Percentiles rank a stretch among this genome's conserved stretches.
phyloP scores from a whole-genome alignment of 129 eudicot genomes.

The Flaveria bidentis region DNA sequence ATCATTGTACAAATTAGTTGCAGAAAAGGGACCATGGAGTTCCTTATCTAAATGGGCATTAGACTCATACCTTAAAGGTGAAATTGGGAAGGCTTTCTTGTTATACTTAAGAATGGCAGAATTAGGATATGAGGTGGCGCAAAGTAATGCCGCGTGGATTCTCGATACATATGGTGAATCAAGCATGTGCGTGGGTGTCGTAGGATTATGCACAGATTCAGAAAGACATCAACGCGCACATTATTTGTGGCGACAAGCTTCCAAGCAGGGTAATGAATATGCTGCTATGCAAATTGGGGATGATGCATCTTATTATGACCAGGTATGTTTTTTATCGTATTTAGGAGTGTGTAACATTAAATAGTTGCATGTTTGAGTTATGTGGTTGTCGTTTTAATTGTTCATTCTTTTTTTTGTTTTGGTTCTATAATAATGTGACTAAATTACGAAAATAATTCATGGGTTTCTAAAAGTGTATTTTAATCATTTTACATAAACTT shows the following conservation, averaged over 20 bases:
- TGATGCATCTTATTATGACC: constrained; percentile 81
- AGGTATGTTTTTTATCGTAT: constrained; percentile 53
- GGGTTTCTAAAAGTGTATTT: no score
- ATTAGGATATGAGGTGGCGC: constrained; percentile 69
- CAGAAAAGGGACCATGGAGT: constrained; percentile 99
- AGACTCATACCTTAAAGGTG: constrained; percentile 91
- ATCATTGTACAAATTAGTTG: constrained; percentile 82
- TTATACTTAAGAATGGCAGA: constrained; percentile 1
- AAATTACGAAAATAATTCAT: no score
- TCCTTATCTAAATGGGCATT: constrained; percentile 97
- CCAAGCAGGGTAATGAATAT: constrained; percentile 99
- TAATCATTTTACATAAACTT: no score
- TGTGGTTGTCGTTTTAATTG: no score
- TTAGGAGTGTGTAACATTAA: background rate
- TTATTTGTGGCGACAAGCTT: constrained; percentile 97
- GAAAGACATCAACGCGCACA: constrained; percentile 92
- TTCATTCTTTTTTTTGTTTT: no score
- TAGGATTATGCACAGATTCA: constrained; percentile 74
- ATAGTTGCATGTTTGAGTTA: no score
- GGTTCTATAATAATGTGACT: no score
- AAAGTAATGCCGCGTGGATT: constrained; percentile 99
- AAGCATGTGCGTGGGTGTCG: constrained; percentile 92
- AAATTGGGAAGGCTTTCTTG: constrained; percentile 74
- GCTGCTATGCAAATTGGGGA: constrained; percentile 96
- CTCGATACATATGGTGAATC: constrained; percentile 84